phyloP scores from a whole-genome alignment of 2,329 filamentous ascomycete species.

The Thelonectria blattea region DNA sequence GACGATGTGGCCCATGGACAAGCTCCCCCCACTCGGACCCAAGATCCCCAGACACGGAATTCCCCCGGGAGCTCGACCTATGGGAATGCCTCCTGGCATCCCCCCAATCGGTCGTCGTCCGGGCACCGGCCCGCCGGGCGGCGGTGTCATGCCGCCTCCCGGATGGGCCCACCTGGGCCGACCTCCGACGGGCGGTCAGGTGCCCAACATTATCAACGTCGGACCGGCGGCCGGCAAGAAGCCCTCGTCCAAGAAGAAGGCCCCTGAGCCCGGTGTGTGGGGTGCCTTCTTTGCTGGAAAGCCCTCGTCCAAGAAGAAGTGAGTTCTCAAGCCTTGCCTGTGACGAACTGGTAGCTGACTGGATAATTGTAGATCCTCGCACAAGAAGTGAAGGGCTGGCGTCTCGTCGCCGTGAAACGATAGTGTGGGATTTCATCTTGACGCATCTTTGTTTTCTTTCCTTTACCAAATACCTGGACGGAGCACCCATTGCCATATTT shows the following conservation, averaged over 20 bases:
- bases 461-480: slow-evolving; percentile 37
- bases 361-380: slow-evolving; percentile 16
- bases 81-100: slow-evolving; percentile 21
- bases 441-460: slow-evolving; percentile 23
- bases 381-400: slow-evolving; percentile 30
- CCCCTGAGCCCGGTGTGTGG: slow-evolving; percentile 24
- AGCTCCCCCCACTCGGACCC: slow-evolving; percentile 40
- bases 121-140: slow-evolving; percentile 12
- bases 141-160: slow-evolving; percentile 30
- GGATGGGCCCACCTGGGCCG: slow-evolving; percentile 32
- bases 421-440: slow-evolving; percentile 27
- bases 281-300: slow-evolving; percentile 39
- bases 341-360: slow-evolving; percentile 11
- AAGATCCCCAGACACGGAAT: slow-evolving; percentile 26
- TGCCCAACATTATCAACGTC: slow-evolving; percentile 35
- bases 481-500: slow-evolving; percentile 4
- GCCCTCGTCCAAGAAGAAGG: slow-evolving; percentile 31
- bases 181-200: slow-evolving; percentile 1
- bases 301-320: slow-evolving; percentile 42
- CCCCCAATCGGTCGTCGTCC: slow-evolving; percentile 17
- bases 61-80: slow-evolving; percentile 24
- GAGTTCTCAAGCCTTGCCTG: slow-evolving; percentile 16
- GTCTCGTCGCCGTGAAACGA: slow-evolving; percentile 27
- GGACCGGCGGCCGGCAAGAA: slow-evolving; percentile 26
- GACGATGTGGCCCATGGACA: slow-evolving; percentile 66